Percentiles rank a stretch among this genome's conserved stretches.
Conservation (phyloP, 208 protist genomes). For the Crithidia acanthocephali region DNA sequence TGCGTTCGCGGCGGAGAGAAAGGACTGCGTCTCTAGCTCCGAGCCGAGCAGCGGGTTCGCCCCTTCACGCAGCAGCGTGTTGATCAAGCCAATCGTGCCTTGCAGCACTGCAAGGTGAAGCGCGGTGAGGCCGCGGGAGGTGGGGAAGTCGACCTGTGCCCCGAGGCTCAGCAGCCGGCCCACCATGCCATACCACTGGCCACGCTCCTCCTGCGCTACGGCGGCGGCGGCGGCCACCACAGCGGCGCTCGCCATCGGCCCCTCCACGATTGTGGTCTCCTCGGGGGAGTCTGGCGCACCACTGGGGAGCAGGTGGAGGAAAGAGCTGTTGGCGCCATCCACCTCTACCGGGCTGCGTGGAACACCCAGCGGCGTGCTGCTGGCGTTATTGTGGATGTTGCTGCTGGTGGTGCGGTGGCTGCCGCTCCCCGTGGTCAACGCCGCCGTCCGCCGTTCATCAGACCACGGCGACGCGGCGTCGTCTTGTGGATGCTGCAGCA, state of each 20-base stretch:
- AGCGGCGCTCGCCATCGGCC: constrained; percentile 5
- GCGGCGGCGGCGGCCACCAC: constrained; percentile 10
- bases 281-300: neutral
- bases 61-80: constrained; percentile 42
- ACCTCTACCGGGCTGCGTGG: neutral
- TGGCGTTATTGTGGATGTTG: neutral
- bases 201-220: constrained; percentile 19
- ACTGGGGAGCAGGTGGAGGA: constrained; percentile 3
- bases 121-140: constrained; percentile 38
- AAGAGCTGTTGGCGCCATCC: neutral
- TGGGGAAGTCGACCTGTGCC: constrained; percentile 38
- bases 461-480: neutral
- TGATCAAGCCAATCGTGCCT: constrained; percentile 35
- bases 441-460: neutral
- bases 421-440: neutral
- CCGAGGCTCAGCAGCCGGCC: constrained; percentile 37
- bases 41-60: constrained; percentile 36
- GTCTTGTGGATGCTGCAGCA: neutral
- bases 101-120: constrained; percentile 48
- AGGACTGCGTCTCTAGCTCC: constrained; percentile 25
- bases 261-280: neutral
- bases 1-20: neutral
- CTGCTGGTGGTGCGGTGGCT: constrained; percentile 3
- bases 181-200: constrained; percentile 32
- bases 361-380: constrained; percentile 8